A percentile compares a stretch with the other conserved stretches of the same genome.
Conservation (phyloP, 2,329 filamentous ascomycete species). For the Aspergillus calidoustus region DNA sequence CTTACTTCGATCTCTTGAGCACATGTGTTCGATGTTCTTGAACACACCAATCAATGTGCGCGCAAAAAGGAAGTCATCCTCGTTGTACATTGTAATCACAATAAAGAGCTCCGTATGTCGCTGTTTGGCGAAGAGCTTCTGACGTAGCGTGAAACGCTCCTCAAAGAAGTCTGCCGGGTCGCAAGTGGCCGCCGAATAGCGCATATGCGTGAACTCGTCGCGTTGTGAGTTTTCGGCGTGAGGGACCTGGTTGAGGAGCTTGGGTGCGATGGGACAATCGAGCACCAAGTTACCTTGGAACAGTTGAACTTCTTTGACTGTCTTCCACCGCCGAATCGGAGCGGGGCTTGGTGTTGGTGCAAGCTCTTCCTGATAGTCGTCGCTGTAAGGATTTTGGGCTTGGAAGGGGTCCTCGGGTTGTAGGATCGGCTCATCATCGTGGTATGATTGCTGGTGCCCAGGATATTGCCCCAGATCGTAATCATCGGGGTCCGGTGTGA, state of each 20-base stretch:
- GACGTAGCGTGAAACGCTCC: slow-evolving; percentile 87
- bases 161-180: slow-evolving; percentile 87
- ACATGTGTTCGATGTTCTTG: slow-evolving; percentile 99
- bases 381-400: slow-evolving; percentile 61
- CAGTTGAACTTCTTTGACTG: slow-evolving; percentile 95
- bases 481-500: slow-evolving; percentile 55
- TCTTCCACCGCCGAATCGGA: slow-evolving; percentile 89
- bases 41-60: slow-evolving; percentile 96
- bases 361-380: slow-evolving; percentile 49
- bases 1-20: slow-evolving; percentile 87
- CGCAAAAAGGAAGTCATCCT: slow-evolving; percentile 94
- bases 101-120: slow-evolving; percentile 95
- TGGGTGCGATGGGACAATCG: slow-evolving; percentile 92
- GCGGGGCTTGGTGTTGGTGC: slow-evolving; percentile 56
- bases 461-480: slow-evolving; percentile 61
- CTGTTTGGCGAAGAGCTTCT: slow-evolving; percentile 89
- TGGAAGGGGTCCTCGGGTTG: slow-evolving; percentile 65
- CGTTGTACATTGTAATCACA: slow-evolving; percentile 98
- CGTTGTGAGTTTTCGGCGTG: slow-evolving; percentile 80
- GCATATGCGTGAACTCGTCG: slow-evolving; percentile 77
- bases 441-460: slow-evolving; percentile 59
- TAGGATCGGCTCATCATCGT: slow-evolving; percentile 80
- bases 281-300: slow-evolving; percentile 97
- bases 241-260: slow-evolving; percentile 82
- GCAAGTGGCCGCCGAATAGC: slow-evolving; percentile 93